Percentiles rank a stretch among this genome's conserved stretches.
Evolutionary conservation across 176 grass and related monocot species (phyloP).

Genomic region (Triticum timopheevii): DNA sequence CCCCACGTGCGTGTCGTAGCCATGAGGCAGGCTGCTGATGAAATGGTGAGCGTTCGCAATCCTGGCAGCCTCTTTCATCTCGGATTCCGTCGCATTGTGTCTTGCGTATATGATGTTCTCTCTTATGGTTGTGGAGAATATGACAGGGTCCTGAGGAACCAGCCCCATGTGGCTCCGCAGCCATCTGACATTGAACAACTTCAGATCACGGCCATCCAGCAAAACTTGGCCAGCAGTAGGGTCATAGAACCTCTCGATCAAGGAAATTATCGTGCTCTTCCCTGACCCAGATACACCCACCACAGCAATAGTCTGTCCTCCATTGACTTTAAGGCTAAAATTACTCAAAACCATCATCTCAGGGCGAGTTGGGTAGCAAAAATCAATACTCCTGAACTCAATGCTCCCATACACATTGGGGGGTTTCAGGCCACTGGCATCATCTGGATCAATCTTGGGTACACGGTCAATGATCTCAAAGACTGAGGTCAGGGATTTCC

Average conservation of each 20-base stretch:
- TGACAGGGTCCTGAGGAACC: conserved; percentile 95
- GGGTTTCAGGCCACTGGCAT: conserved; percentile 82
- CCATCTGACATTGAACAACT: conserved; percentile 97
- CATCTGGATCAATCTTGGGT: conserved; percentile 95
- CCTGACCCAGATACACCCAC: conserved; percentile 94
- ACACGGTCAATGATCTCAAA: conserved; percentile 91
- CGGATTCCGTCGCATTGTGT: conserved; percentile 90
- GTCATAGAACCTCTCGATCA: conserved; percentile 97
- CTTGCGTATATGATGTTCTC: conserved; percentile 97
- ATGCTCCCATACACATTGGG: conserved; percentile 96
- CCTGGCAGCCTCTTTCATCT: conserved; percentile 97
- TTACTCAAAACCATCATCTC: conserved; percentile 87
- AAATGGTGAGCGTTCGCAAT: conserved; percentile 98
- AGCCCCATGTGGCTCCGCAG: conserved; percentile 89
- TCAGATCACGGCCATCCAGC: conserved; percentile 90
- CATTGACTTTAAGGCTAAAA: conserved; percentile 90
- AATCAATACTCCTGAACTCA: conserved; percentile 88
- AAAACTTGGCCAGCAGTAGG: conserved; percentile 81
- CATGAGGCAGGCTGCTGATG: conserved; percentile 94
- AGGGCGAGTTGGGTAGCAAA: conserved; percentile 80
- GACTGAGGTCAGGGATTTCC: conserved; percentile 77
- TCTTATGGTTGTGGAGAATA: conserved; percentile 97
- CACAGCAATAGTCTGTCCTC: conserved; percentile 92
- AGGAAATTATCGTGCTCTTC: conserved; percentile 89
- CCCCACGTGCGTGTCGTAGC: conserved; percentile 94